phyloP scores from a whole-genome alignment of 116 monocot species.

The Posidonia oceanica region DNA sequence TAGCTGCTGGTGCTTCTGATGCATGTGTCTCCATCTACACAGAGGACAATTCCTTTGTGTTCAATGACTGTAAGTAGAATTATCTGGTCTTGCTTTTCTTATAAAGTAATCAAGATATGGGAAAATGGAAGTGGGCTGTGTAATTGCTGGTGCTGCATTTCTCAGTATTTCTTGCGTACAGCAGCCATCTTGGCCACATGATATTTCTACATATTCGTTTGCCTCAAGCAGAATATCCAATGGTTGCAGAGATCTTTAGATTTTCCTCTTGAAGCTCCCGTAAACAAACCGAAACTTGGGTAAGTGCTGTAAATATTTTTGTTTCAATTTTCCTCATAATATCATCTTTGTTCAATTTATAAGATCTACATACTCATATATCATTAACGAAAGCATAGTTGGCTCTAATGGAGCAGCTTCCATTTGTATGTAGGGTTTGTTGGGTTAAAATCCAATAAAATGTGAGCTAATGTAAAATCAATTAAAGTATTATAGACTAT shows the following conservation, averaged over 20 bases:
- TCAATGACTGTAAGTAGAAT: neutral
- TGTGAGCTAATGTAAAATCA: too few relatives aligned
- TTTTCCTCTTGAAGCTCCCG: slow-evolving; percentile 46
- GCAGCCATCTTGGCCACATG: slow-evolving; percentile 16
- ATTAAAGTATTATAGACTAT: too few relatives aligned
- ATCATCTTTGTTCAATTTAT: slow-evolving; percentile 42
- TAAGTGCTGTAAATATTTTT: slow-evolving; percentile 79
- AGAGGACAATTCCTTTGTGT: slow-evolving; percentile 49
- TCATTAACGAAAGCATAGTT: slow-evolving; percentile 8
- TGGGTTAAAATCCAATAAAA: too few relatives aligned
- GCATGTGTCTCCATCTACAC: slow-evolving; percentile 78
- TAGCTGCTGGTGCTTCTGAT: slow-evolving; percentile 88
- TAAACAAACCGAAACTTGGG: slow-evolving; percentile 64
- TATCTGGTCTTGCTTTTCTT: neutral
- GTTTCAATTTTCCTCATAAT: slow-evolving; percentile 15
- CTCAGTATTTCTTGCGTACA: slow-evolving; percentile 2
- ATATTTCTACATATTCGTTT: slow-evolving; percentile 73
- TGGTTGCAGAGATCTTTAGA: slow-evolving; percentile 3
- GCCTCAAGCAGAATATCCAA: slow-evolving; percentile 31
- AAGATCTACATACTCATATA: slow-evolving; percentile 19
- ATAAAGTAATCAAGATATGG: neutral
- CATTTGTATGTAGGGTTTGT: neutral
- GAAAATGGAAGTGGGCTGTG: slow-evolving; percentile 3
- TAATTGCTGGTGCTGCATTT: neutral
- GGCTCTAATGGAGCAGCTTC: neutral